Evolutionary conservation across 176 grass and related monocot genomes (phyloP), one percentile per base, ranked within the genome.

Genomic region (Olyra latifolia): DNA sequence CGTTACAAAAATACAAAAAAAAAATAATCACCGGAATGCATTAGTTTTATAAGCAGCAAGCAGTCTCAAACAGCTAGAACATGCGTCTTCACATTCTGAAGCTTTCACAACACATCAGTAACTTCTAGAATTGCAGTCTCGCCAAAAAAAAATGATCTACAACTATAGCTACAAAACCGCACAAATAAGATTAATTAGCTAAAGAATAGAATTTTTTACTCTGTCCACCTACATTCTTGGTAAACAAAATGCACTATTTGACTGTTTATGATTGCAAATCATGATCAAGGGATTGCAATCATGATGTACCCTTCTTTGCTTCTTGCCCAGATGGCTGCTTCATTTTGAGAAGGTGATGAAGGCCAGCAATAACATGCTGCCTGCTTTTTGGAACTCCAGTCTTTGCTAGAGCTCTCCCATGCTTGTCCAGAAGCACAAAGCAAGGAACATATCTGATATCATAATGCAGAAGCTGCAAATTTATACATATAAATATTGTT

Each of bases 371-470:
- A 13, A 98, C 90, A 6, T 98, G 92, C 76, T 85, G 74, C 63
- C 96, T 81, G 86, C 96, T 95, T 35, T 71, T 81, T 55, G 96
- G 96, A 61, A 91, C 92, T 52, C 92, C 96, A 3, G 96, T 98
- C 83, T 98, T 98, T 0, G 90, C 92, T 60, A 91, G 32, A 69
- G 92, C 92, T 76, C 86, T 87, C 24, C 96, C 92, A 8, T 91
- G 78, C 84, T 98, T 95, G 84, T 98, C 96, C 71, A 98, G 86
- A 69, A 95, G 88, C 78, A 98, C 92, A 75, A 98, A 98, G 69
- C 96, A 98, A 67, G 96, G 96, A 49, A 98, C 90, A 55, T 98
- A 91, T 48, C 87, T 89, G 55, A 98, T 85, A 39, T 98, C 92
- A 58, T 93, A 98, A 91, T 98, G 90, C 19, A 98, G 77, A 56